phyloP scores from a whole-genome alignment of 768 basidiomycete genomes.

The Lactarius sanguifluus region DNA sequence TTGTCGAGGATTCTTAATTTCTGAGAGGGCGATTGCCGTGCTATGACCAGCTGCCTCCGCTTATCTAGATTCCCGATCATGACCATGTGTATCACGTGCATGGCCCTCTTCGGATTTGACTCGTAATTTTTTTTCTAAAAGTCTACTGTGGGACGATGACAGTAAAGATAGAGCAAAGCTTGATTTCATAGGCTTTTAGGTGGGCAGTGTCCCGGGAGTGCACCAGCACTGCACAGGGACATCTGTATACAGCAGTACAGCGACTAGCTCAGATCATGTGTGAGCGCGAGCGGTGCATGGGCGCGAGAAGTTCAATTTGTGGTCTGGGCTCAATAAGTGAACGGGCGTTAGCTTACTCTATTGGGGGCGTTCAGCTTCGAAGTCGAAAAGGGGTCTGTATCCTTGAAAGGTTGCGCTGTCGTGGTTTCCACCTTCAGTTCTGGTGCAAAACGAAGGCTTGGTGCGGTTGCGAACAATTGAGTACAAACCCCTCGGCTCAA shows the following conservation, averaged over 20 bases:
- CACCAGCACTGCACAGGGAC: neutral
- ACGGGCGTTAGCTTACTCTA: neutral
- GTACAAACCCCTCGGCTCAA: constrained; percentile 2
- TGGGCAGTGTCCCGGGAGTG: neutral
- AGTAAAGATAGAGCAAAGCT: neutral
- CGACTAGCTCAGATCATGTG: neutral
- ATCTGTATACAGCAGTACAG: neutral
- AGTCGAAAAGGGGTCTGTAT: neutral
- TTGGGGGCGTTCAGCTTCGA: neutral
- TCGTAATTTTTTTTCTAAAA: neutral
- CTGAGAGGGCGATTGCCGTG: neutral
- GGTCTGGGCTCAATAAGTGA: neutral
- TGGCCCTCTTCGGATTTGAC: too few species aligned
- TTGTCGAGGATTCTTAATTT: neutral
- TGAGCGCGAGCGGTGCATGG: neutral
- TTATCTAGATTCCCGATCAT: neutral
- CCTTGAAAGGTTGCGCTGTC: constrained; percentile 7
- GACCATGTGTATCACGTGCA: neutral
- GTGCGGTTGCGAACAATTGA: neutral
- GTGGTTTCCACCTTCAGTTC: neutral
- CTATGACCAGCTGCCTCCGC: neutral
- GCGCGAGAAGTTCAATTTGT: neutral
- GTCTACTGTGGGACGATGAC: neutral
- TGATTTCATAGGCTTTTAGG: neutral
- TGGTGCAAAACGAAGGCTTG: constrained; percentile 1